phyloP scores from a whole-genome alignment of 495 filamentous ascomycete genomes.

The Penicillium roqueforti region DNA sequence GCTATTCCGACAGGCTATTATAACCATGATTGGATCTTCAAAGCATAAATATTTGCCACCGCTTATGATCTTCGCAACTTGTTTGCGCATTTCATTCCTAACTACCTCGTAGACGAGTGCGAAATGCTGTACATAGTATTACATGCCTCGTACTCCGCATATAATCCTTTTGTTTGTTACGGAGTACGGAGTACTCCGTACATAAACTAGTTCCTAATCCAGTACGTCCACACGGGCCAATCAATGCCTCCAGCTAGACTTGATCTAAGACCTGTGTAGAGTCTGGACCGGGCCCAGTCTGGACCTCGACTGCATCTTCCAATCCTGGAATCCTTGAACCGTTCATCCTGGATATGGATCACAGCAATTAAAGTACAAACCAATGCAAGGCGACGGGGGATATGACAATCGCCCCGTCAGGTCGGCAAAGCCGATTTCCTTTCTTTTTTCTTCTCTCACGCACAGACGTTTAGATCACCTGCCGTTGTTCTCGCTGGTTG shows the following conservation, averaged over 20 bases:
- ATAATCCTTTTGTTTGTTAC: neutral
- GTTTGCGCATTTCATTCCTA: constrained; percentile 1
- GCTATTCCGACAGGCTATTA: neutral
- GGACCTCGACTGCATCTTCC: neutral
- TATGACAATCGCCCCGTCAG: neutral
- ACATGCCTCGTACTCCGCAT: neutral
- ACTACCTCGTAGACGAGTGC: neutral
- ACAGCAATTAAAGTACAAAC: neutral
- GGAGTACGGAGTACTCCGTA: too few relatives aligned
- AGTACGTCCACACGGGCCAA: neutral
- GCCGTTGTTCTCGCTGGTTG: neutral
- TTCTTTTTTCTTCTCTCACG: neutral
- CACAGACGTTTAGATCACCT: constrained; percentile 9
- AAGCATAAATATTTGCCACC: constrained; percentile 7
- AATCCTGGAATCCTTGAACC: neutral
- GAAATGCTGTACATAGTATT: neutral
- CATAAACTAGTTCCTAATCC: neutral
- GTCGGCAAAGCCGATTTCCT: neutral
- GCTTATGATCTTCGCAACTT: neutral
- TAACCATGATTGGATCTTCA: constrained; percentile 3
- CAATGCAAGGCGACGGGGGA: constrained; percentile 5
- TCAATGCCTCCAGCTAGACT: neutral
- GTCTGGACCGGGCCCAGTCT: constrained; percentile 7
- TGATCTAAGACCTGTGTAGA: neutral
- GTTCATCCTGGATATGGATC: neutral